phyloP scores from a whole-genome alignment of 768 basidiomycete species.

The Lentinula sp. region DNA sequence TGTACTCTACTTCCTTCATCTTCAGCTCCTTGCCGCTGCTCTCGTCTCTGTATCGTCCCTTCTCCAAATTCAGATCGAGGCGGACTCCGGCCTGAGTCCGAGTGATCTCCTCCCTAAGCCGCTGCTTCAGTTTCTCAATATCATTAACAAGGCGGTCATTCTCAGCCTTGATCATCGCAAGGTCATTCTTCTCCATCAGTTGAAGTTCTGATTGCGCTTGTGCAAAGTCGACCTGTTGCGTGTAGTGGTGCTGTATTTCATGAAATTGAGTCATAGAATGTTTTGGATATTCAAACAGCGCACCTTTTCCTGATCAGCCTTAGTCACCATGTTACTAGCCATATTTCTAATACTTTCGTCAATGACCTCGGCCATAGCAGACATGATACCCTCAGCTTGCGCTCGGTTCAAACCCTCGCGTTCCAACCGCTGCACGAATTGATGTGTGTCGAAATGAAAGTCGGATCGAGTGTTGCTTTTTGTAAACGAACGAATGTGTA shows the following conservation, averaged over 20 bases:
- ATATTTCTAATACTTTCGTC: slow-evolving; percentile 96
- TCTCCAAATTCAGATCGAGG: slow-evolving; percentile 93
- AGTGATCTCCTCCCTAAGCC: slow-evolving; percentile 85
- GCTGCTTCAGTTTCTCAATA: slow-evolving; percentile 92
- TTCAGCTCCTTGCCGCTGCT: slow-evolving; percentile 87
- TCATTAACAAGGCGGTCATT: slow-evolving; percentile 90
- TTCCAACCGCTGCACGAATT: slow-evolving; percentile 88
- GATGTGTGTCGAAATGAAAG: slow-evolving; percentile 94
- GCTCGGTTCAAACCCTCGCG: slow-evolving; percentile 82
- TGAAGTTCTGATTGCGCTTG: slow-evolving; percentile 95
- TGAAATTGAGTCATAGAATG: background rate
- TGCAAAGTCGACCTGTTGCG: slow-evolving; percentile 95
- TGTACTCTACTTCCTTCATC: slow-evolving; percentile 95
- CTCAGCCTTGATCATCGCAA: slow-evolving; percentile 92
- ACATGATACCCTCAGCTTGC: slow-evolving; percentile 97
- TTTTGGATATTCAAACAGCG: slow-evolving; percentile 10
- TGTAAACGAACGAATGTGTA: slow-evolving; percentile 1
- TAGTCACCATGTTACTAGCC: slow-evolving; percentile 94
- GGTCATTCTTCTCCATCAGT: slow-evolving; percentile 94
- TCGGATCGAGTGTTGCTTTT: slow-evolving; percentile 18
- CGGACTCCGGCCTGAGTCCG: slow-evolving; percentile 91
- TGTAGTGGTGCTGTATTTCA: slow-evolving; percentile 70
- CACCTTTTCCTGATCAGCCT: slow-evolving; percentile 95
- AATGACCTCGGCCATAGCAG: slow-evolving; percentile 93
- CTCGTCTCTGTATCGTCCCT: slow-evolving; percentile 93